These are phyloP conservation scores for Teunomyces atbi DNA, from an alignment of 805 yeast genomes.

Conservation along the genomic window DNA sequence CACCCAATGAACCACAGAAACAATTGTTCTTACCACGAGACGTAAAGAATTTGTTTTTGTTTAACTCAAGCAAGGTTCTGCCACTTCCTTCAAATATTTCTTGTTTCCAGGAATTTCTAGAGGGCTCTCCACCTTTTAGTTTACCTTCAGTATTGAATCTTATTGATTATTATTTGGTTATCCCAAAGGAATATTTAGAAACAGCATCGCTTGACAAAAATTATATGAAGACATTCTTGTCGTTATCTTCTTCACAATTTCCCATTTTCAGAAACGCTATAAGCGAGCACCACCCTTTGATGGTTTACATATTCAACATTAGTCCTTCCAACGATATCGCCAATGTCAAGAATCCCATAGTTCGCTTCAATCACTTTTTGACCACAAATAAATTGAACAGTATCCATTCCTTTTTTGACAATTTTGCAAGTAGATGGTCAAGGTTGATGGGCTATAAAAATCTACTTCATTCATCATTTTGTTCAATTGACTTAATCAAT, in stretches of 20 bases:
- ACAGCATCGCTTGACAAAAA: slow-evolving; percentile 10
- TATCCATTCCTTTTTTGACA: slow-evolving; percentile 34
- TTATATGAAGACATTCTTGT: slow-evolving; percentile 11
- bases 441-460: slow-evolving; percentile 26
- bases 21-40: slow-evolving; percentile 27
- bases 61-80: slow-evolving; percentile 26
- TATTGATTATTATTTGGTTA: slow-evolving; percentile 36
- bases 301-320: slow-evolving; percentile 35
- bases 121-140: slow-evolving; percentile 37
- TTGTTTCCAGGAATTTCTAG: slow-evolving; percentile 12
- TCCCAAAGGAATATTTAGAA: slow-evolving; percentile 27
- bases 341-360: slow-evolving; percentile 21
- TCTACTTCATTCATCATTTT: slow-evolving; percentile 42
- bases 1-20: not conserved
- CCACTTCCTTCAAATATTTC: not conserved
- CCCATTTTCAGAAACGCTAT: slow-evolving; percentile 28
- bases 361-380: not conserved
- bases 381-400: not conserved
- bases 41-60: slow-evolving; percentile 36
- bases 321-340: slow-evolving; percentile 10
- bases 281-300: slow-evolving; percentile 29
- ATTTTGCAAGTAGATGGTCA: slow-evolving; percentile 42
- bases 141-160: slow-evolving; percentile 34
- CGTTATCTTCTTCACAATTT: slow-evolving; percentile 10
- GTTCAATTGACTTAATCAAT: slow-evolving; percentile 36